Base-by-base conservation (phyloP, 2,329 filamentous ascomycete species). In the Ophiostoma sp. region DNA sequence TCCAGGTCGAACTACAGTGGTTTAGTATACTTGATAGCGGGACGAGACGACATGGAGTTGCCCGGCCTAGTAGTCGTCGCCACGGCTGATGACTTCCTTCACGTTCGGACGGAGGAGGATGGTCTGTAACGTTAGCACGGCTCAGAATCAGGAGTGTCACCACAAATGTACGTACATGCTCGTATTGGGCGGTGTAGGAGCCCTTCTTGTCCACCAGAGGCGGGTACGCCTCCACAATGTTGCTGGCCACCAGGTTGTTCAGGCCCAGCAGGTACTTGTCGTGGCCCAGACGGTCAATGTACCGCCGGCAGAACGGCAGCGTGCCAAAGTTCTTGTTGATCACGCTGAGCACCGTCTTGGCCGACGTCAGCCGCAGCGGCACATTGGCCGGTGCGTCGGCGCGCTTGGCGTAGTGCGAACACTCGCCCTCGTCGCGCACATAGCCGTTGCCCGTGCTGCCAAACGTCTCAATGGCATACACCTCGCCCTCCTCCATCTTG, bases 321-420 rank as follows among this genome's bases (percentile, higher is more conserved):
- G 93, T 97, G 72, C 92, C 92, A 77, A 97, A 98, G 80, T 97
- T 97, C 84, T 96, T 96, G 80, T 92, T 95, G 78, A 98, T 97
- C 44, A 92, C 89, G 74, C 85, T 95, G 73, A 97, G 83, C 68
- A 98, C 82, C 68, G 88, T 89, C 82, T 93, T 95, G 69, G 93
- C 93, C 63, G 92, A 96, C 60, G 89, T 87, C 65, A 96, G 81
- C 66, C 91, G 86, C 70, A 97, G 81, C 69, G 91, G 86, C 7
- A 91, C 88, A 75, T 92, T 91, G 42, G 63, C 42, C 65, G 89
- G 86, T 4, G 88, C 89, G 77, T 96, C 89, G 45, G 81, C 78
- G 71, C 85, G 83, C 77, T 90, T 88, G 63, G 92, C 93, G 75
- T 97, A 98, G 79, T 97, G 93, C 60, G 92, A 97, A 18, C 88